Base-by-base conservation (phyloP, 169 alveolate species). In the Sarcocystis neurona region DNA sequence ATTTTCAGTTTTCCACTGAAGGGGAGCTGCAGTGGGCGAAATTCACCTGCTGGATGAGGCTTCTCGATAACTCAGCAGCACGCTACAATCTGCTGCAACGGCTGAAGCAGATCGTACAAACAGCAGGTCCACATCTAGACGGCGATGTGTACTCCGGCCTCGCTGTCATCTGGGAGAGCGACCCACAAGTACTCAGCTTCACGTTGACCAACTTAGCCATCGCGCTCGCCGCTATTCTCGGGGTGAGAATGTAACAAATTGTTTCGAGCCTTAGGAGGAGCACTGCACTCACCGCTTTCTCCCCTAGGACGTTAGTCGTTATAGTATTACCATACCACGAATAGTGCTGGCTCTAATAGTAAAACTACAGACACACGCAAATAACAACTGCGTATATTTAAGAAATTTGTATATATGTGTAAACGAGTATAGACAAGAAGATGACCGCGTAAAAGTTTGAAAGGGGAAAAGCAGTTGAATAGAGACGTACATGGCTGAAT, bases 121-220 rank as follows among this genome's bases (percentile, higher is more conserved):
- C 44, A 60, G 47, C 47, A 20, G 53, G 43, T 10, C 75, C 68
- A 32, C 39, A 37, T 32, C 58, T 79, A 41, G 50, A 53, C 10
- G 77, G 92, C 84, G 63, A 88, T 43, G 88, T 63, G 58, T 47
- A 50, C 82, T 77, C 92, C n/a, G 75, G 80, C 0, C 68, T 88
- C 41, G 92, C 91, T 12, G 79, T 84, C 23, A 44, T 93, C 0
- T 87, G 94, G 86, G 95, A 93, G 79, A 88, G 94, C 70, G 95
- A 93, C 63, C 92, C 90, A 41, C 34, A 43, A 27, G 41, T 72
- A 8, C 53, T 72, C 27, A 15, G 48, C 37, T 72, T 72, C 53
- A 72, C 82, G 58, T 56, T 72, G 39, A 72, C 82, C 15, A 72
- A 72, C 82, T 37, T 72, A 32, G 1, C 82, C 4, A 72, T 72